Base-by-base conservation (phyloP, 1,284 basidiomycete genomes). In the Hemileia vastatrix region DNA sequence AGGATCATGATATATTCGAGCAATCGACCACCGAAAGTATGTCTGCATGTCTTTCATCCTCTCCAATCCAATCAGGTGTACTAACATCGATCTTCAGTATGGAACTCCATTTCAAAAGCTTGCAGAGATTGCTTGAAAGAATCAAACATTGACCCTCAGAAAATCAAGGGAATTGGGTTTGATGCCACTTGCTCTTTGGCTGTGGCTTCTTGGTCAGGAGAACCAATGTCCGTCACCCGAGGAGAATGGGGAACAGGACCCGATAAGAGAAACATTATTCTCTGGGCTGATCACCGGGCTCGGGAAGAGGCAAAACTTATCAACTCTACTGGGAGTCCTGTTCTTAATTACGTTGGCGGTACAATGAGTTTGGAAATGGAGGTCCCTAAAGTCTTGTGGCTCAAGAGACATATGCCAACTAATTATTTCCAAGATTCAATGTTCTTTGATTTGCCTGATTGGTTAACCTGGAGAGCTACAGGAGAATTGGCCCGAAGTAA, bases 361-460 rank as follows among this genome's bases (percentile, higher is more conserved):
- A 90, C 85, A 36, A 96, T 98, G 87, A 94, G 90, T 50, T 63
- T 95, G 54, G 92, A 96, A 77, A 95, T 96, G 92, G 92, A 95
- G 77, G 84, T 94, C 49, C 92, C 92, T 0, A 96, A 97, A 78
- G 87, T 93, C 9, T 84, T 97, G 33, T 98, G 94, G 94, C 81
- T 98, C 50, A 95, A 93, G 77, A 86, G 85, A 65, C 82, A 90
- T 78, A 93, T 96, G 90, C 76, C 82, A 1, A 73, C 82, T 0
- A 79, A 82, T 11, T 79, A 80, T n/a, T 98, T 98, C 78, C 79
- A 83, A 50, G 78, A 82, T 56, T 91, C 86, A 78, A 87, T 90
- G 76, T 94, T 98, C 80, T 98, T 95, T 77, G 95, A 98, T 77
- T 83, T 98, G 24, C 94, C 94, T 13, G 94, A 98, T 78, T 97